Evolutionary conservation across 202 grass and related monocot species (phyloP), one percentile per base, ranked within the genome.

Genomic region (Eragrostis tef): DNA sequence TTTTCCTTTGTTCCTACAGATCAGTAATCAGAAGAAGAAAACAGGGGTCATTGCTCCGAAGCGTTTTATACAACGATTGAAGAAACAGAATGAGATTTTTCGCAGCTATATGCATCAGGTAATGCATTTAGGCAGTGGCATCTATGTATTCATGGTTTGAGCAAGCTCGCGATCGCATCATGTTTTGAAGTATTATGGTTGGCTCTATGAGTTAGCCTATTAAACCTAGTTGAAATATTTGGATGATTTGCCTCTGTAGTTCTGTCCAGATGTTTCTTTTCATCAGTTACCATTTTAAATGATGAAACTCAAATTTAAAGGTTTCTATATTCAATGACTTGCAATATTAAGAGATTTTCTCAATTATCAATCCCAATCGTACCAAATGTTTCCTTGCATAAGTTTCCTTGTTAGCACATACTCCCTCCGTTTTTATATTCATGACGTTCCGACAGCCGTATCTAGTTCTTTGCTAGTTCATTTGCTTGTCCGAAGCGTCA

Each of bases 101-200:
- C 87, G 88, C 78, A 93, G 92, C 70, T 94, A 94, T 86, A 98
- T 98, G 95, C 95, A 98, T 76, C 95, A 98, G 90, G 95, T 98
- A 71, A 89, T 83, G 70, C 64, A 85, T 86, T 67, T 62, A 7
- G 1, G 16, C 36, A 75, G 26, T 66, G n/a, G 41, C 7, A 11
- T 81, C 60, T 80, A 54, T 71, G 26, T 53, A n/a, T 53, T 8
- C 7, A 9, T 83, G 54, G 15, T n/a, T 60, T 66, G 41, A 66
- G 45, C 7, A 80, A 86, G 39, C 26, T 41, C 4, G 17, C 3
- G 2, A 4, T 74, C 11, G 13, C 11, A 24, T 34, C 29, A 34
- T 26, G n/a, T 9, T 14, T 58, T 20, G 14, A 58, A 59, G 11
- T 67, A 7, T 11, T 31, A 60, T 57, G 14, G 10, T 47, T 74